A percentile compares a stretch with the other conserved stretches of the same genome.
Conservation (phyloP, 2,329 filamentous ascomycete species). For the Paracamarosporium sp. region DNA sequence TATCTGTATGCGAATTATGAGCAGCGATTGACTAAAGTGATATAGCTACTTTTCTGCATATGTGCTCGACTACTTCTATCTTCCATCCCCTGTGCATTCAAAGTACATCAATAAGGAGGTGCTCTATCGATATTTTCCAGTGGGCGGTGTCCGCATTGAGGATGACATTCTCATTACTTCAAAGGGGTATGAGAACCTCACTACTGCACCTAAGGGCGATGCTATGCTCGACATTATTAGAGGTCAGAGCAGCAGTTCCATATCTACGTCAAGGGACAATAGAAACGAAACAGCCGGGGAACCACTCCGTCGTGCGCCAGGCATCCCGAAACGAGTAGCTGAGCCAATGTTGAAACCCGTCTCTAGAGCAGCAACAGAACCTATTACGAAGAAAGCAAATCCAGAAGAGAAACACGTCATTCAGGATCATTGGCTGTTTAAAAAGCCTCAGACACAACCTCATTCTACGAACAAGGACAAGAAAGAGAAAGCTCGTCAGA, state of each 20-base stretch:
- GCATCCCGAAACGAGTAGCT: slow-evolving; percentile 23
- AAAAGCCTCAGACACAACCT: neutral
- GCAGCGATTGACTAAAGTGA: slow-evolving; percentile 33
- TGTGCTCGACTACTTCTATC: slow-evolving; percentile 77
- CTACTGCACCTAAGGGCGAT: slow-evolving; percentile 72
- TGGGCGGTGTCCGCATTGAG: slow-evolving; percentile 76
- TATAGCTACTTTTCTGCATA: slow-evolving; percentile 86
- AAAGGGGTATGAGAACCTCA: slow-evolving; percentile 74
- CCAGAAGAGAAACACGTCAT: neutral
- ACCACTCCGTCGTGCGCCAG: slow-evolving; percentile 31
- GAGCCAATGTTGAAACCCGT: slow-evolving; percentile 21
- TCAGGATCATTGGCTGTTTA: neutral
- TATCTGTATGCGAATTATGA: no score
- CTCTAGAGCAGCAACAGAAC: slow-evolving; percentile 30
- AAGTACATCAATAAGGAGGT: slow-evolving; percentile 79
- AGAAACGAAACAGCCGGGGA: slow-evolving; percentile 5
- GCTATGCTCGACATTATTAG: slow-evolving; percentile 66
- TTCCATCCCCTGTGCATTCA: slow-evolving; percentile 73
- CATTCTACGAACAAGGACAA: neutral
- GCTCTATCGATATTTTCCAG: slow-evolving; percentile 80
- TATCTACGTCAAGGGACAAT: neutral
- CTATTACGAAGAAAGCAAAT: slow-evolving; percentile 11
- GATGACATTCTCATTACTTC: slow-evolving; percentile 77
- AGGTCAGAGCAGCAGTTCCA: slow-evolving; percentile 14
- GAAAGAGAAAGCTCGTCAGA: neutral